These are phyloP conservation scores for Mortierella polycephala DNA, from an alignment of 371 early-diverging fungal genomes.

Conservation along the genomic window DNA sequence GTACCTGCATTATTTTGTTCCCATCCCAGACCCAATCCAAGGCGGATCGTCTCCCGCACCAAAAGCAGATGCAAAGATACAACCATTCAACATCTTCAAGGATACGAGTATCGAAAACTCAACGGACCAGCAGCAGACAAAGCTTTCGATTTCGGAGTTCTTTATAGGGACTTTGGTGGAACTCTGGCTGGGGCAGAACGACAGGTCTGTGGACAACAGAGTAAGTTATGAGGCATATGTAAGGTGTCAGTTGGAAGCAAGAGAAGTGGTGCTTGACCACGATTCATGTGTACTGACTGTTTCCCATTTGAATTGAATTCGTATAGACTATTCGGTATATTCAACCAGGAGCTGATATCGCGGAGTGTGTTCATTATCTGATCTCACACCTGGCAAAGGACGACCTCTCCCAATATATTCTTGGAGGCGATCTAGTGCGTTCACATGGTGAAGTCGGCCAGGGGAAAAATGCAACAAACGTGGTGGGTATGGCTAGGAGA, in stretches of 20 bases:
- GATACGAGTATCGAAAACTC: slow-evolving; percentile 36
- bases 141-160: slow-evolving; percentile 47
- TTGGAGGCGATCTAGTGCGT: slow-evolving; percentile 39
- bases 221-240: slow-evolving; percentile 4
- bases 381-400: slow-evolving; percentile 28
- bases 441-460: slow-evolving; percentile 21
- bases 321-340: slow-evolving; percentile 37
- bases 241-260: too few relatives aligned
- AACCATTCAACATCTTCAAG: slow-evolving; percentile 28
- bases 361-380: slow-evolving; percentile 32
- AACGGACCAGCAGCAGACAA: slow-evolving; percentile 30
- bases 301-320: too few relatives aligned
- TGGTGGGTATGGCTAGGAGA: slow-evolving; percentile 44
- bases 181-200: slow-evolving; percentile 52
- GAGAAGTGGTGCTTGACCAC: too few relatives aligned
- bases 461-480: slow-evolving; percentile 35
- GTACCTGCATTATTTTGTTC: slow-evolving; percentile 48
- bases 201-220: slow-evolving; percentile 41
- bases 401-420: slow-evolving; percentile 41
- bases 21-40: slow-evolving; percentile 24
- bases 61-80: slow-evolving; percentile 1
- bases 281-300: too few relatives aligned
- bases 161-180: slow-evolving; percentile 49
- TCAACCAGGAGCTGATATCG: slow-evolving; percentile 44
- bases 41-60: background rate